Evolutionary conservation across 208 protist species (phyloP).

Genomic region (Leishmania tropica): DNA sequence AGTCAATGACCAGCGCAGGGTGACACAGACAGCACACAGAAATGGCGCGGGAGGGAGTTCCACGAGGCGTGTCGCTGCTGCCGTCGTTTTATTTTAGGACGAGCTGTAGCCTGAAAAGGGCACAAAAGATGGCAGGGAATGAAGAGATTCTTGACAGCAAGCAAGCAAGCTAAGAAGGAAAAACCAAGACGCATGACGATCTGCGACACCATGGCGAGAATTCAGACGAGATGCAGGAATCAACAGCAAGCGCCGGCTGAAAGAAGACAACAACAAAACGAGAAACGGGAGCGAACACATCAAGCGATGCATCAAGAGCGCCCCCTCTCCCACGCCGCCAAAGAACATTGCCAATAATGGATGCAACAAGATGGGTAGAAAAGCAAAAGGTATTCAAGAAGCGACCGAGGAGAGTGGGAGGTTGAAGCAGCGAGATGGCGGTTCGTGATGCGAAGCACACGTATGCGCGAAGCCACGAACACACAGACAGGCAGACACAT

Average conservation of each 20-base stretch:
- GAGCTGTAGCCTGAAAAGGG: neutral
- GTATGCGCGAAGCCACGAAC: too few relatives aligned
- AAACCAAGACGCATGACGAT: neutral
- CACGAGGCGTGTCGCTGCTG: neutral
- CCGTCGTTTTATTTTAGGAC: neutral
- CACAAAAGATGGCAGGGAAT: neutral
- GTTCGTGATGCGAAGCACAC: too few relatives aligned
- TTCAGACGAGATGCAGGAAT: neutral
- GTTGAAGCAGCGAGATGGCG: neutral
- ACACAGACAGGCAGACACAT: neutral
- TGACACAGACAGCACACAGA: neutral
- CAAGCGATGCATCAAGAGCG: neutral
- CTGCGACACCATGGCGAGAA: neutral
- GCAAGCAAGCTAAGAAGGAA: neutral
- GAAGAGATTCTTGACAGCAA: neutral
- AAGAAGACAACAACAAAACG: conserved; percentile 5
- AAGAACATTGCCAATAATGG: too few relatives aligned
- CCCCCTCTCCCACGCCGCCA: too few relatives aligned
- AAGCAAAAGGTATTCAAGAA: too few relatives aligned
- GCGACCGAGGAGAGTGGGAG: neutral
- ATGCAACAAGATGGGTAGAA: too few relatives aligned
- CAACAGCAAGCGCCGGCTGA: neutral
- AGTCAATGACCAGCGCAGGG: neutral
- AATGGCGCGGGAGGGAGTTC: neutral
- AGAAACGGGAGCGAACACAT: neutral